Conservation (phyloP, 345 rosid species). For the Pugionium dolabratum region DNA sequence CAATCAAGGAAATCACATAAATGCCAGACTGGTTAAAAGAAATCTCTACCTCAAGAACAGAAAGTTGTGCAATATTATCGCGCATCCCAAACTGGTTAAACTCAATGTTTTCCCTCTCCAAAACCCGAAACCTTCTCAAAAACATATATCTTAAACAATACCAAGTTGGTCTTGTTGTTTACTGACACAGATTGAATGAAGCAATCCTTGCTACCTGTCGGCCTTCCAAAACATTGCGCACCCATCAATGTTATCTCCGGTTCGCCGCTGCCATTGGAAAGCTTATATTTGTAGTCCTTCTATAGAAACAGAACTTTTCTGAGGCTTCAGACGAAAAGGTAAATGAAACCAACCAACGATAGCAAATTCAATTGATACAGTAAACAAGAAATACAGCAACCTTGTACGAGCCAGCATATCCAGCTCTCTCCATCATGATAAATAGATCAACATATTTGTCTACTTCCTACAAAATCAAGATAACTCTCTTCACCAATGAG, state of each 20-base stretch:
- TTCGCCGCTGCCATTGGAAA: conserved; percentile 65
- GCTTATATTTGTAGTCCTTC: conserved; percentile 36
- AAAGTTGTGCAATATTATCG: conserved; percentile 80
- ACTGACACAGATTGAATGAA: conserved; percentile 7
- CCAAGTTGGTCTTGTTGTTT: not conserved
- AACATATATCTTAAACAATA: not conserved
- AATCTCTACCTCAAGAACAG: conserved; percentile 66
- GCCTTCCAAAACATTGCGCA: conserved; percentile 85
- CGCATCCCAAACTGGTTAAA: conserved; percentile 64
- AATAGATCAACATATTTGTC: conserved; percentile 68
- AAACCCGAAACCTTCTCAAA: conserved; percentile 55
- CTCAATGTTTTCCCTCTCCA: conserved; percentile 66
- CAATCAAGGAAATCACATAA: conserved; percentile 40
- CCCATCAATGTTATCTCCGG: conserved; percentile 74
- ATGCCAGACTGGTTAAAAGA: not conserved
- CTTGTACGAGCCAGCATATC: conserved; percentile 79
- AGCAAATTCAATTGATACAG: not conserved
- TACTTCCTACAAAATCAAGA: conserved; percentile 60
- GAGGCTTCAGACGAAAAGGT: conserved; percentile 31
- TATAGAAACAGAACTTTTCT: conserved; percentile 27
- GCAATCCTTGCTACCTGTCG: conserved; percentile 48
- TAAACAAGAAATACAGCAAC: conserved; percentile 39
- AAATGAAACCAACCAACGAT: conserved; percentile 6
- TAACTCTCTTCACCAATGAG: not conserved
- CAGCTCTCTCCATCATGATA: conserved; percentile 54